Conservation (phyloP, 129 eudicot genomes). For the sunflower (Helianthus annuus) region DNA sequence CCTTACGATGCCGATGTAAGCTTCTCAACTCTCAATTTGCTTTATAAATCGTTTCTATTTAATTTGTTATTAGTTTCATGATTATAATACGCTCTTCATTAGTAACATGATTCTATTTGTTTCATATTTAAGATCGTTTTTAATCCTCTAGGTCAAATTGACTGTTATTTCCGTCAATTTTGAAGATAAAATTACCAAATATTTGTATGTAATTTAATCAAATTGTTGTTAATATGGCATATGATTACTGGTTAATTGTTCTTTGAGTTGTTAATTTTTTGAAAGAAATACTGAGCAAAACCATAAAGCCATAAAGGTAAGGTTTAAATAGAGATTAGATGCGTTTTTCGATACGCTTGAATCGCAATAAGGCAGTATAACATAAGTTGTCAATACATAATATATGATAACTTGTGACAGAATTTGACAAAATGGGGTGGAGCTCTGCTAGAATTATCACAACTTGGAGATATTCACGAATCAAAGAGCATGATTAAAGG, state of each 20-base stretch:
- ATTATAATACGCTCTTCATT: not conserved
- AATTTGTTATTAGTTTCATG: not conserved
- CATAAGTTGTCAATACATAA: not conserved
- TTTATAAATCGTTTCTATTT: not conserved
- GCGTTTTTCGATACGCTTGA: too few species aligned
- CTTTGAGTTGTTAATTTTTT: not conserved
- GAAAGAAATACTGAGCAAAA: not conserved
- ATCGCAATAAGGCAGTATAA: too few species aligned
- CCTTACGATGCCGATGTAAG: constrained; percentile 73
- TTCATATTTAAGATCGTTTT: not conserved
- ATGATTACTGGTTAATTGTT: not conserved
- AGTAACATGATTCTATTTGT: not conserved
- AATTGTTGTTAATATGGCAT: not conserved
- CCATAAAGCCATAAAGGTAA: too few species aligned
- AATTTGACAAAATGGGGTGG: constrained; percentile 94
- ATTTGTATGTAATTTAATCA: too few species aligned
- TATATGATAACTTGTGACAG: constrained; percentile 35
- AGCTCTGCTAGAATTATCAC: constrained; percentile 76
- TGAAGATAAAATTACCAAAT: not conserved
- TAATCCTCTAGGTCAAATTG: not conserved
- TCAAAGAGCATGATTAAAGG: constrained; percentile 65
- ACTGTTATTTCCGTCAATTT: not conserved
- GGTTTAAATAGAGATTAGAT: too few species aligned
- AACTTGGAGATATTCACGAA: constrained; percentile 53
- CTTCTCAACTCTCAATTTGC: not conserved